Base-by-base conservation (phyloP, 352 stramenopile species). In the Aphanomyces stellatus region DNA sequence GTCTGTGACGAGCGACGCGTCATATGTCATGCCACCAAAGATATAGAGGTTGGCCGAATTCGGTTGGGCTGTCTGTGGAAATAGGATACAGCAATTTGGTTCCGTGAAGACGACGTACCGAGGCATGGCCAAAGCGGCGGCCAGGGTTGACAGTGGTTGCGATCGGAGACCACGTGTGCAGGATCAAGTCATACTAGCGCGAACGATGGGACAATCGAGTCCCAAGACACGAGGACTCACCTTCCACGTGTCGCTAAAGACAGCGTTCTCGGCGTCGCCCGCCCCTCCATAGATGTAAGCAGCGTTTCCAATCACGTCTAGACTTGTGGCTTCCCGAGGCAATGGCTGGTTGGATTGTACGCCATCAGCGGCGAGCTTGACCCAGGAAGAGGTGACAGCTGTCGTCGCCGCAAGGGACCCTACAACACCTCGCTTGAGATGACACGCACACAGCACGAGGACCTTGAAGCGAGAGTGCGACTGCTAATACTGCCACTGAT, bases 111-210 rank as follows among this genome's bases (percentile, higher is more conserved):
- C 11, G 25, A 1, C 10, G 4, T 2, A 64, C 56, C 4, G 56
- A 64, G n/a, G 51, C 56, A 30, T 51, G 35, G 41, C 25, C 56
- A 22, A 51, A 64, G 37, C 56, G 56, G 8, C 19, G 7, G 22
- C 56, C 56, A 53, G 56, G 56, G 41, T 35, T 64, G 19, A 30
- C 25, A 4, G 13, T 17, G 41, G 27, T 11, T 59, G 51, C 22
- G 3, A 64, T 4, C 10, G 4, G 22, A 2, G 37, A 51, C 56
- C 56, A 64, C 1, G 8, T 31, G n/a, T 49, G n/a, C 6, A 0
- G 5, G 4, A 53, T 25, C 25, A 64, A 49, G 41, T 64, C 56
- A 64, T 51, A 64, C 56, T 64, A n/a, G n/a, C n/a, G n/a, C n/a
- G n/a, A n/a, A n/a, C n/a, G n/a, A n/a, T n/a, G n/a, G 41, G 37